Evolutionary conservation across 2,329 filamentous ascomycete species (phyloP), one percentile per base, ranked within the genome.

Genomic region (Verticillium zaregamsianum): DNA sequence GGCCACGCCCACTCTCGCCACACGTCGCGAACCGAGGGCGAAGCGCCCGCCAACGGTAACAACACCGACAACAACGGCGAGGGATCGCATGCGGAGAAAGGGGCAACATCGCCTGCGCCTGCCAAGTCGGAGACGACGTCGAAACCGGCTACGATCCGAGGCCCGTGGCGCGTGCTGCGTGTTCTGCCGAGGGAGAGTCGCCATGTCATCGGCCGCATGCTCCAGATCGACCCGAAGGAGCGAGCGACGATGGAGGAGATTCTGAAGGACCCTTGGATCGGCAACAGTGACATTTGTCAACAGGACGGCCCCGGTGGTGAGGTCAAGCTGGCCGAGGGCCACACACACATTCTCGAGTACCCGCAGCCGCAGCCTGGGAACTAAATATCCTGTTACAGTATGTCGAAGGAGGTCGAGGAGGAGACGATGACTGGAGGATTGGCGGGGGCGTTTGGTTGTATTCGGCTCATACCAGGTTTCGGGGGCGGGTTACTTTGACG

Each of bases 121-220:
- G 84, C 86, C 37, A 87, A 85, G 70, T 90, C 87, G 70, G 90
- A 93, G 72, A 86, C 92, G 0, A 12, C n/a, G 20, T 8, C 45
- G 8, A 52, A 52, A 20, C 45, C 45, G 45, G 45, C n/a, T 14
- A 52, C 45, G 45, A 96, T 99, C 68, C 92, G 93, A 70, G 95
- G 95, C 0, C 95, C 95, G 2, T 96, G 94, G 90, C 86, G 95
- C 56, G 85, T 99, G 54, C 80, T 99, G 33, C 87, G 95, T 52
- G 80, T 98, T 39, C 81, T 99, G 11, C 95, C 95, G 1, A 84
- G 94, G 63, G 95, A 98, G 76, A 96, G 90, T 66, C 84, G 95
- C 59, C 89, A 94, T 72, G 93, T 99, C 65, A 90, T 99, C 61
- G 89, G 92, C 55, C 85, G 91, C 62, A 99, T 99, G 95, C 84